phyloP scores from a whole-genome alignment of 257 asterid species.

The Marsdenia floribunda region DNA sequence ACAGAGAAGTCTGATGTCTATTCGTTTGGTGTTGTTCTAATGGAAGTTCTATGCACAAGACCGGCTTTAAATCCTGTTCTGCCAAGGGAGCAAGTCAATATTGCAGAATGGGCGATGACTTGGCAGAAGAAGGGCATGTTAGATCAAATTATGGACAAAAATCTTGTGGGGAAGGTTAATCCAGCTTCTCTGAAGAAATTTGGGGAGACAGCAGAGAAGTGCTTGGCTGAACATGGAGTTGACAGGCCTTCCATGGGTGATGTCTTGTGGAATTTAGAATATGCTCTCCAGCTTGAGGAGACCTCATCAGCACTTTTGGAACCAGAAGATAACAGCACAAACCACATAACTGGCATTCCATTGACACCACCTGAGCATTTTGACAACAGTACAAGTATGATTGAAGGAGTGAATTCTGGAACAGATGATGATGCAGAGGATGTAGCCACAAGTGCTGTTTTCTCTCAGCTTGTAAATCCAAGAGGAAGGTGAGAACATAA shows the following conservation, averaged over 20 bases:
- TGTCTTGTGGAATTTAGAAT: conserved; percentile 45
- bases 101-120: conserved; percentile 48
- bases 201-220: conserved; percentile 46
- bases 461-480: conserved; percentile 45
- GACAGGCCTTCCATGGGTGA: conserved; percentile 57
- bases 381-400: conserved; percentile 36
- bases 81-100: conserved; percentile 43
- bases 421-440: conserved; percentile 41
- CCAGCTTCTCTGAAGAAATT: conserved; percentile 43
- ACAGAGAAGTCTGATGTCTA: conserved; percentile 48
- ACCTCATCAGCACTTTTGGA: conserved; percentile 38
- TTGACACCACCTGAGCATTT: conserved; percentile 30
- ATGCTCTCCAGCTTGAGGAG: conserved; percentile 45
- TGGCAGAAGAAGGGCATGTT: conserved; percentile 50
- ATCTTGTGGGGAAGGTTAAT: conserved; percentile 34
- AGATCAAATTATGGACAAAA: conserved; percentile 36
- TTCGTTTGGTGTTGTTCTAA: conserved; percentile 46
- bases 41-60: conserved; percentile 50
- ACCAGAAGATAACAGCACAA: conserved; percentile 43
- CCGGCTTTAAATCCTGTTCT: conserved; percentile 50
- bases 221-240: conserved; percentile 45
- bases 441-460: conserved; percentile 43
- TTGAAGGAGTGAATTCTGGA: conserved; percentile 33
- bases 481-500: conserved; percentile 34
- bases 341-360: conserved; percentile 42